Evolutionary conservation across 2,329 filamentous ascomycete genomes (phyloP), one percentile per base, ranked within the genome.

Genomic region (Penicillium sp.): DNA sequence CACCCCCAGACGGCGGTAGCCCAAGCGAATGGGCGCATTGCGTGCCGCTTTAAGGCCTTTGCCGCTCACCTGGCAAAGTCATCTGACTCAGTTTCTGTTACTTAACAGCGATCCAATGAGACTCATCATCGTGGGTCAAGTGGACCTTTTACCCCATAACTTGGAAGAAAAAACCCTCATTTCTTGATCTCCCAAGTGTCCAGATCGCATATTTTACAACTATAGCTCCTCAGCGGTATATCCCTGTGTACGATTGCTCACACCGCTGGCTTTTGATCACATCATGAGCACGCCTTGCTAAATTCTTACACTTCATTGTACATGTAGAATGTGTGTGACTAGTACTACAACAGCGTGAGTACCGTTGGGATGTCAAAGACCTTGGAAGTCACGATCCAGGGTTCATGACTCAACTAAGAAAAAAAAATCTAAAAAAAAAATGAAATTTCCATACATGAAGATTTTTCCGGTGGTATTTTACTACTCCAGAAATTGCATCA

Each of bases 41-140:
- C 49, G 39, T 31, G 63, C 59, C 18, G 63, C 64, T 59, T 62
- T 64, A 54, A 54, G 11, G 4, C 27, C n/a, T 34, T 34, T 18
- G 40, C 54, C 52, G 52, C 45, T 51, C 40, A n/a, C 42, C 16
- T 45, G 39, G 29, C 29, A 51, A 45, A 50, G 65, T 73, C 70
- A 72, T 70, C 67, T 73, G 70, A 72, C 67, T 56, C 41, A 51
- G 21, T 36, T 36, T 36, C 34, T 36, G 43, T 45, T 45, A 24
- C 52, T 41, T 74, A 74, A 74, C 57, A 70, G 67, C 73, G 74
- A 73, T 40, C 71, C 71, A 75, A 73, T 73, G 13, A 36, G 11
- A 14, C 13, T 14, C 13, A 13, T n/a, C 13, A 13, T 13, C 13
- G 13, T 36, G n/a, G n/a, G 34, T 6, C 34, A 5, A 13, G 34